Percentiles rank a stretch among this genome's conserved stretches.
Evolutionary conservation across 768 basidiomycete species (phyloP).

Genomic region (Hygrophorus pudorinus): DNA sequence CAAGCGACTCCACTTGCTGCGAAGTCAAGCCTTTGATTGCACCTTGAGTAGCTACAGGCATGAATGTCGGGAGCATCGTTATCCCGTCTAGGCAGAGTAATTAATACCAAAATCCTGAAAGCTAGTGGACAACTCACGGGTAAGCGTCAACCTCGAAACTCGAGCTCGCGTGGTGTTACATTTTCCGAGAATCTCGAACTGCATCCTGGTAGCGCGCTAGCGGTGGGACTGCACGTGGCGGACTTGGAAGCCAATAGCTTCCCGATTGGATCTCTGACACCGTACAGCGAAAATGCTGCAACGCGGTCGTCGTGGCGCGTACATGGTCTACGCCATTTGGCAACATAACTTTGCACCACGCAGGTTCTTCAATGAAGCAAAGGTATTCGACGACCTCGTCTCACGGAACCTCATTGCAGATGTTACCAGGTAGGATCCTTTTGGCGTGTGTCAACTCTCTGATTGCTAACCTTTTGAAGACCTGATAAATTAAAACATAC

Average conservation of each 20-base stretch:
- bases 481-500: constrained; percentile 30
- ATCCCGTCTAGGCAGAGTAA: constrained; percentile 47
- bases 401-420: constrained; percentile 40
- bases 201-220: constrained; percentile 35
- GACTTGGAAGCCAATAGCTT: no score
- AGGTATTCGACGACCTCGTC: constrained; percentile 31
- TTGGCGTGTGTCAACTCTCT: background rate
- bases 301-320: background rate
- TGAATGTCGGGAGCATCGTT: constrained; percentile 82
- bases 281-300: background rate
- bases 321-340: background rate
- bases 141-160: constrained; percentile 75
- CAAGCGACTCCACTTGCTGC: constrained; percentile 74
- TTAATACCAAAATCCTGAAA: constrained; percentile 3
- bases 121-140: constrained; percentile 41
- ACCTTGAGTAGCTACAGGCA: constrained; percentile 90
- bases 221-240: background rate
- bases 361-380: background rate
- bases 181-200: constrained; percentile 75
- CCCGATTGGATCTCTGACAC: no score
- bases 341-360: background rate
- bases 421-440: constrained; percentile 27
- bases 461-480: constrained; percentile 16
- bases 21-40: constrained; percentile 88
- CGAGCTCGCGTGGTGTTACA: constrained; percentile 77